Evolutionary conservation across 805 yeast species (phyloP), one percentile per base, ranked within the genome.

Genomic region (Priceomyces castillae): DNA sequence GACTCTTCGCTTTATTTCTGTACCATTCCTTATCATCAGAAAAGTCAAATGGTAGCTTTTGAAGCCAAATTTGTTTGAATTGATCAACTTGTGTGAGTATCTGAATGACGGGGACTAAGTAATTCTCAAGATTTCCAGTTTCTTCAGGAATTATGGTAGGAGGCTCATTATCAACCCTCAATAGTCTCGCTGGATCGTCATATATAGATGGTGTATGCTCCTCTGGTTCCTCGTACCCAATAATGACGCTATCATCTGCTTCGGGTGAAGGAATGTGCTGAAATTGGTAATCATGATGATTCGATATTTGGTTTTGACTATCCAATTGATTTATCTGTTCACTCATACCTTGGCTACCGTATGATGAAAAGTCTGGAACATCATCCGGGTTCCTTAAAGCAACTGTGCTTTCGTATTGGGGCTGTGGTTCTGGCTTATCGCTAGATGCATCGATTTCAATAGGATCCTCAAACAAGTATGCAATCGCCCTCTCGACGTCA

Each of bases 391-490:
- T 66, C 20, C 45, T 46, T 6, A 66, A 48, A 2, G 44, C 44
- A 11, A 64, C 62, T 2, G 68, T 58, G 34, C 54, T 59, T 23
- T 51, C 46, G 35, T 46, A 47, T 26, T 14, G 18, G 7, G 42
- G n/a, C 4, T 42, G 15, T 39, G 49, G 49, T 9, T 30, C 25
- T 17, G 40, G 35, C 7, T 34, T 45, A 19, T 39, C 39, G 11
- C 34, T 15, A 4, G 54, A 48, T 10, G 44, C 46, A 39, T 42
- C 47, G 3, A 46, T 31, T 26, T 54, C 57, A 17, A 53, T 47
- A 7, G 65, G 60, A 22, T 64, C 68, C 4, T 58, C 62, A 45
- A 74, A 70, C 15, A 76, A 59, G 48, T 56, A 66, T 16, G 50
- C 55, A 42, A 62, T 56, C 30, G 67, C 67, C 25, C 46, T 51